Conservation (phyloP, 2,329 filamentous ascomycete genomes). For the Colletotrichum higginsianum region DNA sequence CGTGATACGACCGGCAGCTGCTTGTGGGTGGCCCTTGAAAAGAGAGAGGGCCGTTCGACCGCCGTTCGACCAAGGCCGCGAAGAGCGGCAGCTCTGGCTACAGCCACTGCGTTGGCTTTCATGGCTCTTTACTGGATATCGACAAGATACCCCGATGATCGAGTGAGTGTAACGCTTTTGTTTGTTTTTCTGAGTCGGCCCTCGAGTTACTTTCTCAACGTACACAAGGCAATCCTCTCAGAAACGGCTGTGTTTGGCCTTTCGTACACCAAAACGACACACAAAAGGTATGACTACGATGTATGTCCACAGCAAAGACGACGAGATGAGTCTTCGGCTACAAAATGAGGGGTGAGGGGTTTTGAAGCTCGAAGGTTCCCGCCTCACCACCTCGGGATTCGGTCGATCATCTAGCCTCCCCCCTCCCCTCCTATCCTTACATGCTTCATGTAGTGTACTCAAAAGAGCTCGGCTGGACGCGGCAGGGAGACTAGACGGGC, state of each 20-base stretch:
- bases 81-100: constrained; percentile 18
- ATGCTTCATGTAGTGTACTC: neutral
- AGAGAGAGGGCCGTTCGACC: neutral
- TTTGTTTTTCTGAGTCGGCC: neutral
- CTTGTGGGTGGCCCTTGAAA: neutral
- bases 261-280: too few species aligned
- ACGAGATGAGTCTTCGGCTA: neutral
- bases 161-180: neutral
- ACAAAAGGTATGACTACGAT: neutral
- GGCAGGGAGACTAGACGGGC: neutral
- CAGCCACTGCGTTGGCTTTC: constrained; percentile 18
- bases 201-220: neutral
- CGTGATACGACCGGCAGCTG: constrained; percentile 8
- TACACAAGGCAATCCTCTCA: neutral
- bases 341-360: constrained; percentile 34
- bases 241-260: neutral
- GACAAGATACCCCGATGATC: neutral
- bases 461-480: neutral
- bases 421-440: neutral
- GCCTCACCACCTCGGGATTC: constrained; percentile 16
- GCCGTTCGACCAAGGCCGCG: constrained; percentile 15
- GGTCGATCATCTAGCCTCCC: constrained; percentile 15
- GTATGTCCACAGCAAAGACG: too few species aligned
- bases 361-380: constrained; percentile 37
- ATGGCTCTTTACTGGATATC: neutral